Base-by-base conservation (phyloP, 768 basidiomycete genomes). In the Hebeloma cylindrosporum region DNA sequence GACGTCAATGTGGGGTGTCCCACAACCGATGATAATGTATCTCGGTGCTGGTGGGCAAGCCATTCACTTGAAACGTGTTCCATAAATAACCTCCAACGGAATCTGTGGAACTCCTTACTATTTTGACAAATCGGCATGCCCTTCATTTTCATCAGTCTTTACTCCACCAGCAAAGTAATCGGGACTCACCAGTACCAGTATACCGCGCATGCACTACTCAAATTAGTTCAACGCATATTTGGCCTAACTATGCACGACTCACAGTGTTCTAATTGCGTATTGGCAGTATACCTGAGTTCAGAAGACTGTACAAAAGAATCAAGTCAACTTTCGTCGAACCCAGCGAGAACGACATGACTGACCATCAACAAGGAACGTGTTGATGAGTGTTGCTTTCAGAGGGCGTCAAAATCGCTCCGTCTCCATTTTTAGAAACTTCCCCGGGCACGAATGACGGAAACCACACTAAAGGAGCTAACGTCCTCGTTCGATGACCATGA, bases 31-130 rank as follows among this genome's bases (percentile, higher is more conserved):
- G 94, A 72, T 49, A 91, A 71, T n/a, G 93, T 94, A 64, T 98
- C 95, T 30, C 95, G 83, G 69, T 97, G 94, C 60, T 97, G 95
- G 67, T 97, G 92, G 5, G 93, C 96, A 34, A 95, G 67, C 95
- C 95, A 98, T 61, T 98, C 95, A 67, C 95, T 98, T 26, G 26
- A 16, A 32, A 23, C 28, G 14, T 7, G 40, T 40, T 37, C 30
- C 25, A 39, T 20, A 25, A 10, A 45, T 47, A 31, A 40, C 44
- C 27, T 27, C 18, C n/a, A 30, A 30, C 18, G 45, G 51, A 40
- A 31, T 36, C 37, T 43, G 39, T 37, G 30, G 28, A 7, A 41
- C 40, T 34, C 71, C 91, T 51, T 58, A 96, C 95, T 86, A 93
- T 74, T 98, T 98, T 5, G 92, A 90, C 62, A 94, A 70, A 65